These are phyloP conservation scores for Paracoccidioides brasiliensis DNA, from an alignment of 2,329 filamentous ascomycete genomes.

Conservation along the genomic window DNA sequence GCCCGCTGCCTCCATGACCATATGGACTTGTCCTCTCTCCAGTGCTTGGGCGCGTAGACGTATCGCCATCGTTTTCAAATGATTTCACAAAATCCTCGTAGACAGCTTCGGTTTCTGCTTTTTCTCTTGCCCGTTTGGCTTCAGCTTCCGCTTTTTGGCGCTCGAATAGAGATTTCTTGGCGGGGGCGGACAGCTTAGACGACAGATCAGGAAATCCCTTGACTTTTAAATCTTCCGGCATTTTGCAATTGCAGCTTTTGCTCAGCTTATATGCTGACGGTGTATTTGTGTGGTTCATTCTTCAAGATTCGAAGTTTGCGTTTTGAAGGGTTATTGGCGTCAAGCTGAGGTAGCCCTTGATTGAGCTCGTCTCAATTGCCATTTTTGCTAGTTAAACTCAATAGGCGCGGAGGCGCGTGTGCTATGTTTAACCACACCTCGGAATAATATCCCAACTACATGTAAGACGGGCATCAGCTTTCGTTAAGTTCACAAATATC, in stretches of 20 bases:
- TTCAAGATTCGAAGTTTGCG: background rate
- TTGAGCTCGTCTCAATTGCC: background rate
- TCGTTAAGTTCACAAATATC: background rate
- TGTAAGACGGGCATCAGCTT: background rate
- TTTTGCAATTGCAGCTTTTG: conserved; percentile 8
- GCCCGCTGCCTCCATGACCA: conserved; percentile 23
- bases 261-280: background rate
- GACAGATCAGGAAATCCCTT: conserved; percentile 55
- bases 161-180: conserved; percentile 79
- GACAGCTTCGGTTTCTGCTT: conserved; percentile 74
- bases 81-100: conserved; percentile 79
- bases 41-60: conserved; percentile 10
- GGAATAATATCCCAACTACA: background rate
- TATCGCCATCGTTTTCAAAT: conserved; percentile 34
- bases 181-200: conserved; percentile 63
- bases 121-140: conserved; percentile 72
- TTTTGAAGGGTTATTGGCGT: background rate
- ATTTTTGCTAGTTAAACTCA: background rate
- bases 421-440: background rate
- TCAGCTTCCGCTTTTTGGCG: conserved; percentile 79
- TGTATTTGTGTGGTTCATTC: background rate
- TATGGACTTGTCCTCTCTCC: conserved; percentile 15
- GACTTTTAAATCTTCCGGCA: conserved; percentile 27
- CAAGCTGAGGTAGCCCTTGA: background rate
- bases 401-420: background rate